phyloP scores from a whole-genome alignment of 2,329 filamentous ascomycete genomes.

The Cryoendolithus antarcticus region DNA sequence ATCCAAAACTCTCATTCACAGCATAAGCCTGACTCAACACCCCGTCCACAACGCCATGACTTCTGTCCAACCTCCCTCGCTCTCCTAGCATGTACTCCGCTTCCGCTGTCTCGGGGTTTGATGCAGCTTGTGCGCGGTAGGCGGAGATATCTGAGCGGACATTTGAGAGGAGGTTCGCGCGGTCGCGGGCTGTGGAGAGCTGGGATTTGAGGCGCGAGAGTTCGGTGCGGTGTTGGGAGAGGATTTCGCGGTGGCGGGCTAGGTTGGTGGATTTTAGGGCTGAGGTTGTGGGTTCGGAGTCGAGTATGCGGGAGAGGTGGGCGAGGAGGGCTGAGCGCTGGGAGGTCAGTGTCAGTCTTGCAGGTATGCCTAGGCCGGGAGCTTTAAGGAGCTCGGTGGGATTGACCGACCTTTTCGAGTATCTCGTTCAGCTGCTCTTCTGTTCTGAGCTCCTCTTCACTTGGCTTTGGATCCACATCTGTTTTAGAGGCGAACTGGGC shows the following conservation, averaged over 20 bases:
- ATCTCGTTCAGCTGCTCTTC: slow-evolving; percentile 76
- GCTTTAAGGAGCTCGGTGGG: background rate
- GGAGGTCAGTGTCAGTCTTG: slow-evolving; percentile 7
- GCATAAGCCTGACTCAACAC: slow-evolving; percentile 94
- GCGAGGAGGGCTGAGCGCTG: slow-evolving; percentile 71
- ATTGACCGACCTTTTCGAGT: slow-evolving; percentile 57
- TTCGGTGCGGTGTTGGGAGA: slow-evolving; percentile 75
- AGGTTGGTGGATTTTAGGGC: slow-evolving; percentile 97
- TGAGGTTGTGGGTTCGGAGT: slow-evolving; percentile 84
- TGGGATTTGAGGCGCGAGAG: slow-evolving; percentile 60
- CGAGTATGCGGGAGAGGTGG: slow-evolving; percentile 78
- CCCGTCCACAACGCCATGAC: slow-evolving; percentile 76
- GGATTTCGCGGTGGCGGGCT: slow-evolving; percentile 77
- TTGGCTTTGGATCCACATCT: slow-evolving; percentile 69
- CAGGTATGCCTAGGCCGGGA: slow-evolving; percentile 5
- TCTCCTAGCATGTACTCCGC: slow-evolving; percentile 97
- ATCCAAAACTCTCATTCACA: slow-evolving; percentile 78
- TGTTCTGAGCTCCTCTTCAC: slow-evolving; percentile 68
- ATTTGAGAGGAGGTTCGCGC: slow-evolving; percentile 79
- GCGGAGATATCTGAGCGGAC: slow-evolving; percentile 86
- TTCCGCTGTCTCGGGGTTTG: slow-evolving; percentile 68
- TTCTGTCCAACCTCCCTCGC: slow-evolving; percentile 72
- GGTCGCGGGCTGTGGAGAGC: slow-evolving; percentile 67
- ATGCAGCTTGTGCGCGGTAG: slow-evolving; percentile 48
- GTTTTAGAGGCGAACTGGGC: slow-evolving; percentile 77